Percentiles rank a stretch among this genome's conserved stretches.
Conservation (phyloP, 2,329 filamentous ascomycete genomes). For the Paradendryphiella salina region DNA sequence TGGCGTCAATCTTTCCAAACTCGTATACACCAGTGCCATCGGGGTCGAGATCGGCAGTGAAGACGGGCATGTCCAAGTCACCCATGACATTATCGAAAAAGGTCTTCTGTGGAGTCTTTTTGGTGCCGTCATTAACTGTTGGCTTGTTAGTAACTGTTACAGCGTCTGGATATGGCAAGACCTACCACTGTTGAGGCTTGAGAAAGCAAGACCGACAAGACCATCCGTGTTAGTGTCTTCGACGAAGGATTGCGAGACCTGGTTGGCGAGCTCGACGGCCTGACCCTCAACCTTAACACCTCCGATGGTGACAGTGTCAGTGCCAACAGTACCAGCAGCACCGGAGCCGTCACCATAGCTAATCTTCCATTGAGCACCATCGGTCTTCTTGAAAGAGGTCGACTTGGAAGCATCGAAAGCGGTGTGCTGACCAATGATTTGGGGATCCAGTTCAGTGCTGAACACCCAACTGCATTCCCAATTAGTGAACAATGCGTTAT, state of each 20-base stretch:
- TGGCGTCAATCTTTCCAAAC: slow-evolving; percentile 69
- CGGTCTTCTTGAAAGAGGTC: slow-evolving; percentile 53
- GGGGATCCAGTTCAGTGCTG: slow-evolving; percentile 60
- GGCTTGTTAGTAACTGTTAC: neutral
- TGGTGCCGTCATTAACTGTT: slow-evolving; percentile 50
- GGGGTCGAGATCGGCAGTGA: slow-evolving; percentile 70
- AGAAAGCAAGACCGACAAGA: slow-evolving; percentile 70
- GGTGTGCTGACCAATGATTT: slow-evolving; percentile 56
- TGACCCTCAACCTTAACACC: slow-evolving; percentile 64
- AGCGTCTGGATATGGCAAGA: slow-evolving; percentile 45
- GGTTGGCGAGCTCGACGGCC: slow-evolving; percentile 67
- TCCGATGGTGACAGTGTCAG: slow-evolving; percentile 69
- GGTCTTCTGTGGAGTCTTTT: slow-evolving; percentile 66
- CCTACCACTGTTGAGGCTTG: slow-evolving; percentile 61
- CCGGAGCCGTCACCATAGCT: slow-evolving; percentile 70
- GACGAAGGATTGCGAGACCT: slow-evolving; percentile 62
- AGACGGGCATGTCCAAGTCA: slow-evolving; percentile 66
- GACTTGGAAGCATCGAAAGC: slow-evolving; percentile 60
- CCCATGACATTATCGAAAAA: slow-evolving; percentile 72
- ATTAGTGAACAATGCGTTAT: slow-evolving; percentile 16
- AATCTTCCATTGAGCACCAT: slow-evolving; percentile 63
- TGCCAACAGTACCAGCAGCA: slow-evolving; percentile 66
- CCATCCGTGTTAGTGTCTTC: slow-evolving; percentile 65
- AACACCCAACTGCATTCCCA: slow-evolving; percentile 64
- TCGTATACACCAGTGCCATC: slow-evolving; percentile 67